A percentile compares a stretch with the other conserved stretches of the same genome.
Evolutionary conservation across 768 basidiomycete species (phyloP).

Genomic region (Mycena rebaudengoi): DNA sequence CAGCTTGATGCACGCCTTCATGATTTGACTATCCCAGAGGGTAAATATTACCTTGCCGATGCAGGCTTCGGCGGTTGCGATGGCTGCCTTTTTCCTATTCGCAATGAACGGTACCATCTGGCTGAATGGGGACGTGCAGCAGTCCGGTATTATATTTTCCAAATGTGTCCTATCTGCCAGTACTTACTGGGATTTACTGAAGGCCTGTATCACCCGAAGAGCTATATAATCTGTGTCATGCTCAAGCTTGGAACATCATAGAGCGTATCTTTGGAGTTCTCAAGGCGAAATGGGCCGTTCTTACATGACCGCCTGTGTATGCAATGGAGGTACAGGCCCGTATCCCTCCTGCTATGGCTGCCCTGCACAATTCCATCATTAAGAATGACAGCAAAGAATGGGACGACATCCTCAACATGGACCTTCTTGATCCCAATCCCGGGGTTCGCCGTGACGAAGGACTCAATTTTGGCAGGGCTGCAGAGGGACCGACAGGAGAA

Average conservation of each 20-base stretch:
- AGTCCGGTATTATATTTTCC: neutral
- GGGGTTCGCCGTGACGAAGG: neutral
- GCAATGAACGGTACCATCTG: conserved; percentile 33
- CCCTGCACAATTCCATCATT: conserved; percentile 43
- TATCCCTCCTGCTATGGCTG: conserved; percentile 35
- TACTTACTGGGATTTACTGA: no score
- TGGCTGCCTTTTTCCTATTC: conserved; percentile 32
- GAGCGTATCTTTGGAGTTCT: conserved; percentile 47
- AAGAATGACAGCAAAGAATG: conserved; percentile 31
- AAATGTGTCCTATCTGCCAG: neutral
- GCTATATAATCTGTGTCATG: conserved; percentile 46
- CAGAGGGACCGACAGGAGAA: neutral
- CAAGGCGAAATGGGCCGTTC: conserved; percentile 32
- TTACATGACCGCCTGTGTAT: conserved; percentile 33
- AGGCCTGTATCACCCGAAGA: conserved; percentile 42
- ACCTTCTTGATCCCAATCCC: conserved; percentile 18
- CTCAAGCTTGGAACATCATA: conserved; percentile 43
- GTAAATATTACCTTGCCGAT: conserved; percentile 26
- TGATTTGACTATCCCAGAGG: conserved; percentile 3
- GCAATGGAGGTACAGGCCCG: conserved; percentile 36
- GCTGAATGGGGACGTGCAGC: conserved; percentile 28
- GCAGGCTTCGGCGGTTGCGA: conserved; percentile 26
- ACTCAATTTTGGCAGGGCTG: conserved; percentile 11
- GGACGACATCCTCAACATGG: conserved; percentile 32
- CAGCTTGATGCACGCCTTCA: conserved; percentile 26